Conservation (phyloP, 2,329 filamentous ascomycete species). For the Fusarium chlamydosporum region DNA sequence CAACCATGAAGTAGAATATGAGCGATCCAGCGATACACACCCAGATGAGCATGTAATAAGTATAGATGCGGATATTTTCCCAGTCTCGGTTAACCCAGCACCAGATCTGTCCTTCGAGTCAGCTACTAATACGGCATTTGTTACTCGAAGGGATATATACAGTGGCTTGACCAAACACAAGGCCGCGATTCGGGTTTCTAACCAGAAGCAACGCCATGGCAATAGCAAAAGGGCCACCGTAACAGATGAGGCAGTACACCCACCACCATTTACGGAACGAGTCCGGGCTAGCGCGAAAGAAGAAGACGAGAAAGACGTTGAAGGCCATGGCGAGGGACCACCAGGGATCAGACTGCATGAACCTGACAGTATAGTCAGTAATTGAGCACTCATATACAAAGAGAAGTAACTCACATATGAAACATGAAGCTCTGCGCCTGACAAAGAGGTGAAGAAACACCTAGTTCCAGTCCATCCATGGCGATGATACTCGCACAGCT, state of each 20-base stretch:
- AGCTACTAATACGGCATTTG: background rate
- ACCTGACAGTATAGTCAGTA: conserved; percentile 64
- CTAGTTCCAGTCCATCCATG: conserved; percentile 71
- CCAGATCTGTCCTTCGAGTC: conserved; percentile 64
- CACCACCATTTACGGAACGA: conserved; percentile 80
- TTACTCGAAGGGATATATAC: conserved; percentile 55
- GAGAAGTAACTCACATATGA: conserved; percentile 70
- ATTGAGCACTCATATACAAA: conserved; percentile 61
- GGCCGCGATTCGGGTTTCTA: conserved; percentile 54
- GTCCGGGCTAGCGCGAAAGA: conserved; percentile 71
- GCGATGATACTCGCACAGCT: conserved; percentile 79
- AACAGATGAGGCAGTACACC: conserved; percentile 78
- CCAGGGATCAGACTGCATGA: conserved; percentile 81
- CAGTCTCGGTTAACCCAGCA: conserved; percentile 71
- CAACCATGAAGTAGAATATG: conserved; percentile 69
- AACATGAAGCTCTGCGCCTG: conserved; percentile 72
- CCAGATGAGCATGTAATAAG: conserved; percentile 74
- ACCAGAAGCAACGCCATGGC: conserved; percentile 76
- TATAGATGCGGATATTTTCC: conserved; percentile 71
- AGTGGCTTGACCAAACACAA: conserved; percentile 70
- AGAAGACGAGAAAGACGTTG: conserved; percentile 81
- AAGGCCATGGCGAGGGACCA: conserved; percentile 87
- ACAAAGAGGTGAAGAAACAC: conserved; percentile 70
- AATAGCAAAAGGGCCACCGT: conserved; percentile 78
- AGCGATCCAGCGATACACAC: conserved; percentile 69